Conservation (phyloP, 179 eudicot species). For the Vitellaria paradoxa region DNA sequence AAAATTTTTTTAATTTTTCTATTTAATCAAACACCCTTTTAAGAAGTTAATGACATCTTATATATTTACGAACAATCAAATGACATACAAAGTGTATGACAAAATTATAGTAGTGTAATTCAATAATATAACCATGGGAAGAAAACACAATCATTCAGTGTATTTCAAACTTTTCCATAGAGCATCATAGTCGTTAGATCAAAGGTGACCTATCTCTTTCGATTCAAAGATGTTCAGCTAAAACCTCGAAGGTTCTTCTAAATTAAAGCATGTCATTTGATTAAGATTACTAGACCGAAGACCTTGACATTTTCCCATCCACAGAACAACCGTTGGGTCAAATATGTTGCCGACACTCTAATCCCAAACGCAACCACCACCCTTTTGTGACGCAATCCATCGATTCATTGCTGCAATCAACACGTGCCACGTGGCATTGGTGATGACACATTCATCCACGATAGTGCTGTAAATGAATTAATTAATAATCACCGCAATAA, state of each 20-base stretch:
- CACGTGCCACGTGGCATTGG: background rate
- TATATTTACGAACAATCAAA: too few species aligned
- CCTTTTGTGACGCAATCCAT: background rate
- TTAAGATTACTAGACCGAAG: background rate
- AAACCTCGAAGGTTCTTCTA: background rate
- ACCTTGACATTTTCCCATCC: background rate
- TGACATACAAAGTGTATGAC: too few species aligned
- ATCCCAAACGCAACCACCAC: background rate
- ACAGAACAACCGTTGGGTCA: background rate
- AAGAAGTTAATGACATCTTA: too few species aligned
- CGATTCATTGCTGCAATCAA: background rate
- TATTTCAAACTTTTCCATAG: too few species aligned
- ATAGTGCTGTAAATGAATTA: background rate
- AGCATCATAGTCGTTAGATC: too few species aligned
- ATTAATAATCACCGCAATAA: too few species aligned
- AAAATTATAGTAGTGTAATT: too few species aligned
- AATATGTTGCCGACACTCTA: background rate
- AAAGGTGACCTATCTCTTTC: background rate
- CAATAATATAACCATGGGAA: too few species aligned
- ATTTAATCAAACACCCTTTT: too few species aligned
- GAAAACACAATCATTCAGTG: too few species aligned
- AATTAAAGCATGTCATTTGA: background rate
- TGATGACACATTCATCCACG: background rate
- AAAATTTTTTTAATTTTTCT: too few species aligned
- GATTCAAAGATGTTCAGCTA: background rate